Evolutionary conservation across 345 rosid genomes (phyloP), one percentile per base, ranked within the genome.

Genomic region (Streptanthus diversifolius): DNA sequence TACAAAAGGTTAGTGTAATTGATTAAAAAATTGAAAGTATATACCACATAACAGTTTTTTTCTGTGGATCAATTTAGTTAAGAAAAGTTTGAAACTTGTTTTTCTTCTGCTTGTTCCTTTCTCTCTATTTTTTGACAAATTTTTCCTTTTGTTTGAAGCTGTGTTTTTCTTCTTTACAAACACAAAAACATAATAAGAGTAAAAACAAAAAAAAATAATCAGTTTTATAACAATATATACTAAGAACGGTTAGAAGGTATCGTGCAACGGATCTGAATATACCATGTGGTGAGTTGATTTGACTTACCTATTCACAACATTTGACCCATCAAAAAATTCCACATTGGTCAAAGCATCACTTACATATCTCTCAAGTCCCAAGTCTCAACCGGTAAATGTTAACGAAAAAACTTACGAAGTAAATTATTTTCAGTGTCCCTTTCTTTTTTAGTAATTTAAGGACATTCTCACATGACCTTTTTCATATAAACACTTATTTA

Each of bases 361-460:
- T 13, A 8, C n/a, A 17, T 56, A 4, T 22, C 17, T 55, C 43
- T 55, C 33, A 35, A 64, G 7, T 59, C 32, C 12, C 21, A 69
- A 53, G 53, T 44, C 45, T 9, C 24, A n/a, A 25, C 24, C 58
- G 66, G 59, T 36, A 57, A 73, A 54, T 54, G 19, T 48, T 36
- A 17, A 35, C n/a, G 35, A 21, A 22, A 12, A 36, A 7, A 10
- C 5, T 22, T 65, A n/a, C 36, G 7, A 18, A 57, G 33, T 73
- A 74, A 29, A 33, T 35, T 66, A 47, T 8, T 74, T 66, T 48
- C 36, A 15, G 41, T 47, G 43, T 54, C 27, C 11, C 13, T 30
- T 48, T 49, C 45, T 1, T 51, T 74, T 59, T 59, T 74, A 74
- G 73, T 66, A 74, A 51, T 67, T 74, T 74, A 67, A 74, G 78